Base-by-base conservation (phyloP, 176 grass and related monocot species). In the Carex cristatella region DNA sequence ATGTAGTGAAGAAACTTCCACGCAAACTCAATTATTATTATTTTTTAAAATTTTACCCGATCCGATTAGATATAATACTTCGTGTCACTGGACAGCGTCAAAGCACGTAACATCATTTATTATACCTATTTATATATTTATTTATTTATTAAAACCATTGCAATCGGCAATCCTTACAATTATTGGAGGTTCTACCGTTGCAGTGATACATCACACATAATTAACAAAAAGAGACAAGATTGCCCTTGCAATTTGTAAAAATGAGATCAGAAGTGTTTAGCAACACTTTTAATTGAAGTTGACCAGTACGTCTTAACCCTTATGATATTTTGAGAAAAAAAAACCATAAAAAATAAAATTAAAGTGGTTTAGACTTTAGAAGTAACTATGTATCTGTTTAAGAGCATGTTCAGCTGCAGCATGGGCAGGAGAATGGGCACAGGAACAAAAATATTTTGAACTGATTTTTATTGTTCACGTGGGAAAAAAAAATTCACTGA, bases 1-100 rank as follows among this genome's bases (percentile, higher is more conserved):
- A 55, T 55, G 8, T 32, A 15, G 28, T 77, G 72, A 77, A 77
- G 48, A 55, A 77, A 77, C 10, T 77, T 77, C 72, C 72, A 56
- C 19, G 14, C 48, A 7, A 31, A 55, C 23, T 23, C 18, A 55
- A 10, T 15, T 3, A 31, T 13, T 28, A 51, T 74, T 30, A 10
- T 13, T 65, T 31, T 33, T 33, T 33, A 33, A 33, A 23, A 23
- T 3, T 33, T 68, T 70, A 70, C 6, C n/a, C 2, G 0, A 70
- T 70, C 68, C 44, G 6, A 70, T 70, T 70, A 70, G 15, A 70
- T 46, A 69, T 46, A n/a, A 33, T 38, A 1, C 5, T 38, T 35
- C 30, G 10, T 35, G 33, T 61, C 15, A 16, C 18, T 61, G 58
- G 58, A 61, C 58, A 61, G 2, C 58, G 19, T 63, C 61, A 63